Conservation (phyloP, 345 rosid genomes). For the Gossypium arboreum region DNA sequence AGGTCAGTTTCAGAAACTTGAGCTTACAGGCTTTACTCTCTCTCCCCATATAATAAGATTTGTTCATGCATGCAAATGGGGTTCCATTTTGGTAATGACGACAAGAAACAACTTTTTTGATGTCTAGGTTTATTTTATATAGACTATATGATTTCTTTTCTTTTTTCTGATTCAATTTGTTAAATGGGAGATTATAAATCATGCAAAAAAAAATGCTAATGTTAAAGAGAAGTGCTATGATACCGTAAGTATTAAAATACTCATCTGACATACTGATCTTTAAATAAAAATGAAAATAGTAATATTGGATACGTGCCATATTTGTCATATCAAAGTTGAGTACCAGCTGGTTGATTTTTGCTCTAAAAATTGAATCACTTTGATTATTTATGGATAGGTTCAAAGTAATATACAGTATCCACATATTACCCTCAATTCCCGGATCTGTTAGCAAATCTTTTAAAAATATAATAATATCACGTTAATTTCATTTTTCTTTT, state of each 20-base stretch:
- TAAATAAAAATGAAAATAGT: too few relatives aligned
- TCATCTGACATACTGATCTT: too few relatives aligned
- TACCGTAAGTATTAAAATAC: too few relatives aligned
- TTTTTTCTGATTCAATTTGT: neutral
- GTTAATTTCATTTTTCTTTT: neutral
- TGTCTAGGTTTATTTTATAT: neutral
- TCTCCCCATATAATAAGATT: neutral
- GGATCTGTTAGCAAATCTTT: neutral
- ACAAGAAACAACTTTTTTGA: neutral
- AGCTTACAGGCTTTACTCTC: too few relatives aligned
- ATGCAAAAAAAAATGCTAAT: neutral
- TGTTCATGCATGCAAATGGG: conserved; percentile 13
- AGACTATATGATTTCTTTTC: neutral
- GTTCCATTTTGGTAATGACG: neutral
- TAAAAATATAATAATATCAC: neutral
- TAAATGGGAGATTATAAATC: neutral
- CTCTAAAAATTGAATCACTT: neutral
- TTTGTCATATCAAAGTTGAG: neutral
- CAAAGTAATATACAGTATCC: neutral
- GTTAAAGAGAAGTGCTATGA: neutral
- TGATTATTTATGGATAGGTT: neutral
- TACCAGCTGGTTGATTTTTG: neutral
- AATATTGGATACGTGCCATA: too few relatives aligned
- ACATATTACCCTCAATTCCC: neutral
- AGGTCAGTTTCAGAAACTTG: too few relatives aligned